Conservation (phyloP, 176 grass and related monocot species). For the Chrysopogon serrulatus region DNA sequence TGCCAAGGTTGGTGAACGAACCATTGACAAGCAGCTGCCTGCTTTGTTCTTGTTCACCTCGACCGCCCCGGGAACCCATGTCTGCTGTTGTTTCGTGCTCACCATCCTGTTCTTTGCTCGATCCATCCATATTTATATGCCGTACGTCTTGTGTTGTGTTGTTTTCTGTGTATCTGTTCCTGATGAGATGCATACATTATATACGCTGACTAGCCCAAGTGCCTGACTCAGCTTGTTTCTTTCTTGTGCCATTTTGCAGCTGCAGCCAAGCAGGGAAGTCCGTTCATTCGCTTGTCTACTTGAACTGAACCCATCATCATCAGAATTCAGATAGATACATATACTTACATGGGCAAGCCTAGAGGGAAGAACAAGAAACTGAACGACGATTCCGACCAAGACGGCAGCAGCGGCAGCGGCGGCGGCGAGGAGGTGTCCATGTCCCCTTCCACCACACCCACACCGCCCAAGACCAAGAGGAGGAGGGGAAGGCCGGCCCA, state of each 20-base stretch:
- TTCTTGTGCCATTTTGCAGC: neutral
- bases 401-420: neutral
- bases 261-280: neutral
- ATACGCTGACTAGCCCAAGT: neutral
- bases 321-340: neutral
- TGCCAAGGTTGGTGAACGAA: no score
- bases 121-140: no score
- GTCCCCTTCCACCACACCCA: no score
- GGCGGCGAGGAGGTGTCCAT: neutral
- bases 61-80: no score
- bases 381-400: neutral
- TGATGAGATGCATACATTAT: neutral
- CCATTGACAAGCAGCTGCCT: no score
- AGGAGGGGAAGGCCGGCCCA: neutral
- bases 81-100: no score
- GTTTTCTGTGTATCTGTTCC: no score
- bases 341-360: neutral
- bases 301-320: neutral
- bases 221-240: neutral
- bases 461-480: neutral
- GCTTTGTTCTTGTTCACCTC: no score
- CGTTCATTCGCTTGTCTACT: neutral
- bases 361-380: constrained; percentile 22
- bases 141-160: neutral
- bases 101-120: no score